Conservation (phyloP, 2,329 filamentous ascomycete genomes). For the Diplodia seriata region DNA sequence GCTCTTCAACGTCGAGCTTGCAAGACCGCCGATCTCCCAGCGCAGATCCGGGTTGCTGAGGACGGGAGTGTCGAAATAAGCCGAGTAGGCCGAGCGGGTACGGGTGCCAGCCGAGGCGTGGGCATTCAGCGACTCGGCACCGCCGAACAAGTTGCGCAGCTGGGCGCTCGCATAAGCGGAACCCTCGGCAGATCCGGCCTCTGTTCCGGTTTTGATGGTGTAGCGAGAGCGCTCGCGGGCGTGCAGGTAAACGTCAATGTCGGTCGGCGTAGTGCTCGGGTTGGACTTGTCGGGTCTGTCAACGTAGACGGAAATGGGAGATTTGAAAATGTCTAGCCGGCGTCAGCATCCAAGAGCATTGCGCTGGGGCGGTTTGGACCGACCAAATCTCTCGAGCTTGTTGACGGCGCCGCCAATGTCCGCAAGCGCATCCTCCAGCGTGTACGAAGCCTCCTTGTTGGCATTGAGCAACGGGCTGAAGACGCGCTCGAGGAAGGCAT, state of each 20-base stretch:
- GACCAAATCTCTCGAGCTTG: slow-evolving; percentile 83
- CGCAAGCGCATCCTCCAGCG: slow-evolving; percentile 77
- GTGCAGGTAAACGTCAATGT: slow-evolving; percentile 80
- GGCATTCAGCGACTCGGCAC: slow-evolving; percentile 85
- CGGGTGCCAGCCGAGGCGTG: slow-evolving; percentile 89
- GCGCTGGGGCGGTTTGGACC: slow-evolving; percentile 35
- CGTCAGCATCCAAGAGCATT: slow-evolving; percentile 29
- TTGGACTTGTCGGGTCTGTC: slow-evolving; percentile 75
- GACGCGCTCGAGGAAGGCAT: slow-evolving; percentile 80
- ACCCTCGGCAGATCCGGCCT: slow-evolving; percentile 91
- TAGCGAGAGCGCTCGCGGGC: slow-evolving; percentile 82
- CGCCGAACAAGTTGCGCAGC: slow-evolving; percentile 91
- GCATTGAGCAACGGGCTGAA: slow-evolving; percentile 78
- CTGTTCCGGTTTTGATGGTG: slow-evolving; percentile 91
- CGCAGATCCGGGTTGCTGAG: slow-evolving; percentile 82
- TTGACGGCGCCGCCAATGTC: slow-evolving; percentile 73
- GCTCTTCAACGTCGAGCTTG: slow-evolving; percentile 83
- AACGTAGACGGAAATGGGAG: slow-evolving; percentile 81
- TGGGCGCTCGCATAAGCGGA: slow-evolving; percentile 89
- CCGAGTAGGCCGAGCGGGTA: slow-evolving; percentile 89
- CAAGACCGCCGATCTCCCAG: slow-evolving; percentile 78
- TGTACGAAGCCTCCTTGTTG: slow-evolving; percentile 72
- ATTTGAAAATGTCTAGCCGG: slow-evolving; percentile 79
- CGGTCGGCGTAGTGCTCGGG: slow-evolving; percentile 73
- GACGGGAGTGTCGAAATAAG: slow-evolving; percentile 81